These are phyloP conservation scores for Aphanocladium album DNA, from an alignment of 2,329 filamentous ascomycete genomes.

Conservation along the genomic window DNA sequence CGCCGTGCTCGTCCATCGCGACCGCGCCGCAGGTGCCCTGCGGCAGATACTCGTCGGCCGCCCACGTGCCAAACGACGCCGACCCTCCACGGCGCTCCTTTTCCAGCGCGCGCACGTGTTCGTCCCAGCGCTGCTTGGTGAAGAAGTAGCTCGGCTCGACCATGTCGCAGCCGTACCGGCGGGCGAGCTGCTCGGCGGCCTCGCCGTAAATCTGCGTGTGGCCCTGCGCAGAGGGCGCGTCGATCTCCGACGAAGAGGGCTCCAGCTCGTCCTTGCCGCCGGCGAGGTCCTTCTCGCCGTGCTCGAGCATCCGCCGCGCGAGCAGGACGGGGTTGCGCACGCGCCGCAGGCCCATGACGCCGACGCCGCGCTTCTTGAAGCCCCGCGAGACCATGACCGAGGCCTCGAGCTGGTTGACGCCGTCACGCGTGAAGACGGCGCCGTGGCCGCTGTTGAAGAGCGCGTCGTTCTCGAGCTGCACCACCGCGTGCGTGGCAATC, in stretches of 20 bases:
- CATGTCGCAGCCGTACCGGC: conserved; percentile 63
- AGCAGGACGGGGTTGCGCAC: conserved; percentile 78
- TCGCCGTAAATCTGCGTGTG: conserved; percentile 66
- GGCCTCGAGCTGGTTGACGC: conserved; percentile 80
- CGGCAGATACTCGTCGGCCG: conserved; percentile 61
- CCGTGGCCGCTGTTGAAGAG: conserved; percentile 83
- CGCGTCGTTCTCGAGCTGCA: conserved; percentile 69
- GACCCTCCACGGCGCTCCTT: conserved; percentile 16
- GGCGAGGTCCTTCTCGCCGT: conserved; percentile 57
- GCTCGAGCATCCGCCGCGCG: conserved; percentile 64
- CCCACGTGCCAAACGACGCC: conserved; percentile 48
- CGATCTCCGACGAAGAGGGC: conserved; percentile 18
- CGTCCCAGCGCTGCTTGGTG: conserved; percentile 72
- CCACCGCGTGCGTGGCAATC: conserved; percentile 69
- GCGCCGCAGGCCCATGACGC: conserved; percentile 65
- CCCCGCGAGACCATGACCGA: conserved; percentile 78
- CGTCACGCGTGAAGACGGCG: conserved; percentile 79
- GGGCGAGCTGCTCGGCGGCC: conserved; percentile 65
- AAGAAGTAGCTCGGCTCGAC: conserved; percentile 71
- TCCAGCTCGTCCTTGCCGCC: conserved; percentile 27
- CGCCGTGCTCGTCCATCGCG: conserved; percentile 69
- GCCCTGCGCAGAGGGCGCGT: conserved; percentile 55
- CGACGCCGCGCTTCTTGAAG: conserved; percentile 69
- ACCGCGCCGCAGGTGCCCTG: conserved; percentile 84
- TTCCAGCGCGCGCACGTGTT: conserved; percentile 59